phyloP scores from a whole-genome alignment of 345 rosid species.

The Garcia nutans region DNA sequence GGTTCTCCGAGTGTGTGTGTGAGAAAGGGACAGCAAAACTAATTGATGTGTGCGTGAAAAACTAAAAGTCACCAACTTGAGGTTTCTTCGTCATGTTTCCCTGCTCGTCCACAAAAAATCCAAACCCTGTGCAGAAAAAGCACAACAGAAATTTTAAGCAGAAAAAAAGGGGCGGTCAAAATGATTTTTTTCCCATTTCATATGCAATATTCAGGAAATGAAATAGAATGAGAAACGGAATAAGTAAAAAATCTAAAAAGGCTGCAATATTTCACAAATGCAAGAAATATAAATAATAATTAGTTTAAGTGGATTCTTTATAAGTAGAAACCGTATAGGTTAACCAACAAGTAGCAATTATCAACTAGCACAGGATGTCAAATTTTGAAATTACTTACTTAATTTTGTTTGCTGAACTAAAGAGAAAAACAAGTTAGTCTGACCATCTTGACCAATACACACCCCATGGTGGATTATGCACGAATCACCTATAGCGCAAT shows the following conservation, averaged over 20 bases:
- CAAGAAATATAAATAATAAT: background rate
- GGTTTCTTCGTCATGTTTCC: constrained; percentile 80
- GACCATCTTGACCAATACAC: constrained; percentile 93
- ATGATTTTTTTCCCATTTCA: too few species aligned
- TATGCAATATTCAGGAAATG: background rate
- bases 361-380: background rate
- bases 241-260: background rate
- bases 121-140: constrained; percentile 57
- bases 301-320: background rate
- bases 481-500: constrained; percentile 64
- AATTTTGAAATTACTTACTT: background rate
- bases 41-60: background rate
- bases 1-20: background rate
- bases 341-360: background rate
- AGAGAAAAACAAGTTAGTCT: constrained; percentile 5
- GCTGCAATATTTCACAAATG: background rate
- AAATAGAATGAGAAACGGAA: background rate
- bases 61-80: constrained; percentile 49
- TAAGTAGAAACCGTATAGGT: background rate
- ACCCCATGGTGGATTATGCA: constrained; percentile 74
- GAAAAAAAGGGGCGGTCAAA: background rate
- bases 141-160: background rate
- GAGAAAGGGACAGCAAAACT: background rate
- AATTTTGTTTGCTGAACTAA: background rate
- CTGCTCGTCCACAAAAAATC: constrained; percentile 65